Conservation (phyloP, 1,284 basidiomycete genomes). For the Cutaneotrichosporon curvatum region DNA sequence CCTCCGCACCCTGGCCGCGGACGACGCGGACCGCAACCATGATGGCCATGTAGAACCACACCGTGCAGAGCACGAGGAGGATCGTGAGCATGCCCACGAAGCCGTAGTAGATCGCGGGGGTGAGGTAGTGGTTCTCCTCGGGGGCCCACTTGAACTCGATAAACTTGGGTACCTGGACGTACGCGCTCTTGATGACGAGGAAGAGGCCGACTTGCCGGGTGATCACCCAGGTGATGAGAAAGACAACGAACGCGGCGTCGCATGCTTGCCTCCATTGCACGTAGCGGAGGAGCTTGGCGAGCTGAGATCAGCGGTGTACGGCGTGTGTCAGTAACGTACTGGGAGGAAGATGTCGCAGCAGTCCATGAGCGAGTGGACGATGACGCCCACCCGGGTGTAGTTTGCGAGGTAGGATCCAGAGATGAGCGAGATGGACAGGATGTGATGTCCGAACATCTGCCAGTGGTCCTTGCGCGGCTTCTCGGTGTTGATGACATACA, state of each 20-base stretch:
- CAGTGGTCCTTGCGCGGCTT: conserved; percentile 82
- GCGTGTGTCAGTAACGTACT: too few species aligned
- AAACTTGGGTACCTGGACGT: conserved; percentile 51
- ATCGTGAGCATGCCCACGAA: conserved; percentile 57
- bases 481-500: conserved; percentile 89
- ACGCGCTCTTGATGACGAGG: conserved; percentile 59
- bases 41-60: conserved; percentile 83
- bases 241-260: conserved; percentile 71
- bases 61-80: conserved; percentile 60
- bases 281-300: conserved; percentile 92
- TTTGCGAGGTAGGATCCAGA: conserved; percentile 70
- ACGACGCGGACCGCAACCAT: conserved; percentile 74
- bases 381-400: conserved; percentile 77
- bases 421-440: conserved; percentile 80
- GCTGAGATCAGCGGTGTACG: conserved; percentile 49
- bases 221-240: conserved; percentile 80
- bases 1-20: conserved; percentile 69
- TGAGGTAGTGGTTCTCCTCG: conserved; percentile 56
- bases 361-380: conserved; percentile 89
- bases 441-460: conserved; percentile 94
- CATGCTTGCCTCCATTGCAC: conserved; percentile 60
- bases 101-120: conserved; percentile 46
- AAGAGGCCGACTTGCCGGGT: conserved; percentile 76
- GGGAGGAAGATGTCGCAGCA: conserved; percentile 85
- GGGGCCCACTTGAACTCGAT: conserved; percentile 58